A percentile compares a stretch with the other conserved stretches of the same genome.
Conservation (phyloP, 225 moss, liverwort and hornwort species). For the Bryoerythrophyllum caledonicum region DNA sequence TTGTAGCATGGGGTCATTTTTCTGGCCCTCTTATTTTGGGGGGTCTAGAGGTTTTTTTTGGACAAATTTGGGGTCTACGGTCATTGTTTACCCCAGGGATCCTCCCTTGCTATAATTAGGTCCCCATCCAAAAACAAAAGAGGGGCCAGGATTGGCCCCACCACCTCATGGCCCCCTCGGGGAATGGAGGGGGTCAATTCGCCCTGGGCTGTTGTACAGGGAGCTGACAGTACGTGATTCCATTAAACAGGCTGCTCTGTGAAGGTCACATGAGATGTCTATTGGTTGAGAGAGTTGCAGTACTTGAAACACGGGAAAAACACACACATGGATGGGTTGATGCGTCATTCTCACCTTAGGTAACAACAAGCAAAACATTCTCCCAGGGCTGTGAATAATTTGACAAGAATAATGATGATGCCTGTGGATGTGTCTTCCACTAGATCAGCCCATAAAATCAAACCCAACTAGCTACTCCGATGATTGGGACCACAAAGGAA, state of each 20-base stretch:
- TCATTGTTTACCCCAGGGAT: no score
- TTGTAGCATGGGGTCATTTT: no score
- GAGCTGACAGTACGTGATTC: background rate
- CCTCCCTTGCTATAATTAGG: no score
- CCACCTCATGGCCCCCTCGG: no score
- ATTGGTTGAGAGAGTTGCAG: background rate
- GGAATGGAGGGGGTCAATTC: no score
- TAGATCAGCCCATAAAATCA: constrained; percentile 15
- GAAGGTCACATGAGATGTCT: background rate
- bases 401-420: constrained; percentile 1
- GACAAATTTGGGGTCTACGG: no score
- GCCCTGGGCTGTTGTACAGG: no score
- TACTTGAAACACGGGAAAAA: background rate
- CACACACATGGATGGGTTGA: background rate
- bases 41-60: no score
- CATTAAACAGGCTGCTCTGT: background rate
- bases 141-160: no score
- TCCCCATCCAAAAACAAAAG: no score
- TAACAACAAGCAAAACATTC: background rate
- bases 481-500: background rate
- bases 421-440: background rate
- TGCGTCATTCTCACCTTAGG: background rate
- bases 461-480: background rate
- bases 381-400: background rate
- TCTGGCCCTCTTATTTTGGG: no score